Percentiles rank a stretch among this genome's conserved stretches.
Conservation (phyloP, 1,284 basidiomycete species). For the Xanthoconium separans region DNA sequence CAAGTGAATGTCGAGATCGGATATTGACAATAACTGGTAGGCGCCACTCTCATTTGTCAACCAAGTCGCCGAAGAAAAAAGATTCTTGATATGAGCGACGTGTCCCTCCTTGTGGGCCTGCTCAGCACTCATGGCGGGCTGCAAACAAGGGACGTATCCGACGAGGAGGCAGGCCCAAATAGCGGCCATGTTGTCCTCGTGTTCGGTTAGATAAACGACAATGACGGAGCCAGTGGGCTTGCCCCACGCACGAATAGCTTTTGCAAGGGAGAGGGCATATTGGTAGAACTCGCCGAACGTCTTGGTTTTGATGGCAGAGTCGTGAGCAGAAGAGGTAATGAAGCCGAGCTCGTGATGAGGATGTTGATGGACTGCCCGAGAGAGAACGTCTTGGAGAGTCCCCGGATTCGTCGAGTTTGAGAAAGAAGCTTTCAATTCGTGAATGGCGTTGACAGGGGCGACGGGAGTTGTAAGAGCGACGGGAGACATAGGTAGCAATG, state of each 20-base stretch:
- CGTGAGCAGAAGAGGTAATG: constrained; percentile 31
- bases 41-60: constrained; percentile 32
- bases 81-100: constrained; percentile 27
- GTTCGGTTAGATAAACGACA: constrained; percentile 31
- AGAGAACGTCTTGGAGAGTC: constrained; percentile 27
- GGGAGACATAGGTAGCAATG: constrained; percentile 15
- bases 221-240: constrained; percentile 32
- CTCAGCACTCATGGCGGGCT: constrained; percentile 33
- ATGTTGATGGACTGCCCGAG: constrained; percentile 19
- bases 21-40: constrained; percentile 29
- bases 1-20: constrained; percentile 29
- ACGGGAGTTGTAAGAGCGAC: constrained; percentile 10
- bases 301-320: constrained; percentile 32
- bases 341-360: constrained; percentile 28
- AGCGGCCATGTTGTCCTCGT: constrained; percentile 35
- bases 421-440: constrained; percentile 17
- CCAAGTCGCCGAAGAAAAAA: constrained; percentile 31
- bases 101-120: constrained; percentile 34
- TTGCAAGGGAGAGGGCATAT: constrained; percentile 19
- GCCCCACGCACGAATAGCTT: constrained; percentile 15
- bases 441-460: constrained; percentile 5
- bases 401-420: constrained; percentile 3
- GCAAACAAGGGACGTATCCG: constrained; percentile 31
- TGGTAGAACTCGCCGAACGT: constrained; percentile 27
- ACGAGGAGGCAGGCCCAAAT: constrained; percentile 34